Evolutionary conservation across 2,329 filamentous ascomycete genomes (phyloP), one percentile per base, ranked within the genome.

Genomic region (Capronia americana): DNA sequence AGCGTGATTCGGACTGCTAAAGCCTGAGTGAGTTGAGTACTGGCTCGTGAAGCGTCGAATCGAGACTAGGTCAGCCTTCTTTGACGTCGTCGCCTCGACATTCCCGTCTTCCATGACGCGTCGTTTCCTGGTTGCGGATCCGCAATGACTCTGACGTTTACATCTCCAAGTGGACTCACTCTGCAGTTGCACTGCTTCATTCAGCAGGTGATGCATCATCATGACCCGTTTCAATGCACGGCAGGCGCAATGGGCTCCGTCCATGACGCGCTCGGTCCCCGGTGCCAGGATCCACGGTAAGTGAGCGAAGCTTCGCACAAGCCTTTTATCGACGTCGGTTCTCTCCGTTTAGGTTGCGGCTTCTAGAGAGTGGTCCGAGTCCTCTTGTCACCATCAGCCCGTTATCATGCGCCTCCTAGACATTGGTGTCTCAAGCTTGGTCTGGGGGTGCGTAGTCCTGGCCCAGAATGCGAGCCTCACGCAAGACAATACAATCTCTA

Each of bases 401-500:
- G 38, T 8, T 44, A 44, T 44, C 38, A 44, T 44, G 17, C 38
- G 38, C 38, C 38, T 44, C 17, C 38, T 44, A 17, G 17, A n/a
- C 38, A 44, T 44, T 7, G 17, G 38, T n/a, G 14, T n/a, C 6
- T 44, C 17, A n/a, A 20, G 17, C 38, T n/a, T 44, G 38, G 17
- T 6, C 17, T n/a, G 38, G 38, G 38, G 38, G 17, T n/a, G 38
- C 38, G 17, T 44, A n/a, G 38, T n/a, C 38, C 7, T 17, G 17
- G 38, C 17, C 4, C 38, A 67, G n/a, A 61, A 62, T 53, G 61
- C 55, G 4, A 61, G 62, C 57, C 34, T 66, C 20, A 38, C 56
- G 17, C 66, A 66, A 55, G 66, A 60, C 41, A 59, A 69, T 23
- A 69, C 64, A 14, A 63, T 69, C 17, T 34, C 64, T 14, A 66